A percentile compares a stretch with the other conserved stretches of the same genome.
Conservation (phyloP, 495 filamentous ascomycete species). For the Penicillium coffeae region DNA sequence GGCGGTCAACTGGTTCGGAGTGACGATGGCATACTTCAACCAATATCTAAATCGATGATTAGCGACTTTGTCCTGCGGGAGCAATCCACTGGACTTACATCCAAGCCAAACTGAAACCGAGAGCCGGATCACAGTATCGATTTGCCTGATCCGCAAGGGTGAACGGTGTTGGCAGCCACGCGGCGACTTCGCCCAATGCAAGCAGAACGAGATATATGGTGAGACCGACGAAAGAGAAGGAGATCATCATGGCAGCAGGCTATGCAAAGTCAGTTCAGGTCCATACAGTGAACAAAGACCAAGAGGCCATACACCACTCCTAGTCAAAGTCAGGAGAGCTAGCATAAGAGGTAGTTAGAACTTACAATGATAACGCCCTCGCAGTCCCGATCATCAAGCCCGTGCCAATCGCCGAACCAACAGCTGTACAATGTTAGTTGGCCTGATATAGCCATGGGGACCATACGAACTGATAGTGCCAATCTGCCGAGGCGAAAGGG, state of each 20-base stretch:
- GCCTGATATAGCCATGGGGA: neutral
- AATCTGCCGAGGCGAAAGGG: constrained; percentile 63
- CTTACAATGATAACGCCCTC: constrained; percentile 58
- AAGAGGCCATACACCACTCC: constrained; percentile 30
- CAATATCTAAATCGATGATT: constrained; percentile 32
- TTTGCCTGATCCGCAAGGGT: constrained; percentile 60
- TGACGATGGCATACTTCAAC: constrained; percentile 69
- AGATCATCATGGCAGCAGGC: constrained; percentile 58
- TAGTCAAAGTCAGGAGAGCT: constrained; percentile 7
- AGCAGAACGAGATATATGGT: constrained; percentile 59
- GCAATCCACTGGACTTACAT: constrained; percentile 24
- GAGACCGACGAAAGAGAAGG: constrained; percentile 57
- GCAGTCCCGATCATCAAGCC: constrained; percentile 62
- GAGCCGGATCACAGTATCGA: constrained; percentile 58
- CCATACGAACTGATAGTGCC: constrained; percentile 60
- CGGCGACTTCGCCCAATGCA: constrained; percentile 61
- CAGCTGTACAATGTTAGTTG: constrained; percentile 45
- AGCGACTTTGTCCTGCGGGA: neutral
- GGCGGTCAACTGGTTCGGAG: constrained; percentile 76
- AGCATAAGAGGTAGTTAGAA: constrained; percentile 19
- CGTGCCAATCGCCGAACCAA: constrained; percentile 80
- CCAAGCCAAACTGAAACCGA: constrained; percentile 61
- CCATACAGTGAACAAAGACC: neutral
- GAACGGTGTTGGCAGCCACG: constrained; percentile 53
- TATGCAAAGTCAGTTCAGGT: constrained; percentile 20